Evolutionary conservation across 495 filamentous ascomycete species (phyloP).

Genomic region (Ramalina intermedia): DNA sequence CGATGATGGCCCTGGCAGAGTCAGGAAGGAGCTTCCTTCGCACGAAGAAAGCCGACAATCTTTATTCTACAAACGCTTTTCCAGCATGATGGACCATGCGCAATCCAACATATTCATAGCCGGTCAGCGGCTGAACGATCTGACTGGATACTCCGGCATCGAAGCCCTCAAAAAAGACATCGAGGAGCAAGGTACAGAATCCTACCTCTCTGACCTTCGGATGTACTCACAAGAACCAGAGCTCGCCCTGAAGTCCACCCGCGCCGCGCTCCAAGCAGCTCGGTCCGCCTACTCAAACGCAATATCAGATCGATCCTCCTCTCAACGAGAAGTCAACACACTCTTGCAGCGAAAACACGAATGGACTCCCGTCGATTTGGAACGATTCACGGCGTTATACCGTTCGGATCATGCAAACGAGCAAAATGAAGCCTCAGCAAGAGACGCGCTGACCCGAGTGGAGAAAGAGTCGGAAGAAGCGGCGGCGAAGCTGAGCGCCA

Average conservation of each 20-base stretch:
- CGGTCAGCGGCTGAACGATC: conserved; percentile 75
- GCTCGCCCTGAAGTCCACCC: conserved; percentile 43
- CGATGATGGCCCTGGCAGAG: neutral
- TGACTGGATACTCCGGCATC: conserved; percentile 90
- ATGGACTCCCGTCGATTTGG: conserved; percentile 76
- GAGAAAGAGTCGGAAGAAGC: conserved; percentile 70
- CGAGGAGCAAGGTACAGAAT: conserved; percentile 38
- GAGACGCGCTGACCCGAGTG: conserved; percentile 51
- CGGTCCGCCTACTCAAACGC: conserved; percentile 64
- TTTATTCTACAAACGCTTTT: conserved; percentile 57
- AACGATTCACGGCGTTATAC: conserved; percentile 88
- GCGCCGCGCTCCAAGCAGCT: conserved; percentile 49
- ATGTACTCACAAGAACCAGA: conserved; percentile 32
- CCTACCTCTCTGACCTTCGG: neutral
- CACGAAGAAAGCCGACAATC: conserved; percentile 58
- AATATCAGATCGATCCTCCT: conserved; percentile 62
- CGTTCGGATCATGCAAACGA: conserved; percentile 87
- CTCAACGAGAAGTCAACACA: conserved; percentile 90
- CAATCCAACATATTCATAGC: conserved; percentile 74
- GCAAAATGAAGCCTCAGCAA: conserved; percentile 63
- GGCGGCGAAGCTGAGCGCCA: conserved; percentile 53
- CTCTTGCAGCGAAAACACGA: conserved; percentile 86
- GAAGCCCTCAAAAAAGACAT: conserved; percentile 72
- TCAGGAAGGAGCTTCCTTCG: conserved; percentile 51
- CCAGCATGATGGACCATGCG: conserved; percentile 70